Conservation (phyloP, 257 asterid genomes). For the Solanum habrochaites region DNA sequence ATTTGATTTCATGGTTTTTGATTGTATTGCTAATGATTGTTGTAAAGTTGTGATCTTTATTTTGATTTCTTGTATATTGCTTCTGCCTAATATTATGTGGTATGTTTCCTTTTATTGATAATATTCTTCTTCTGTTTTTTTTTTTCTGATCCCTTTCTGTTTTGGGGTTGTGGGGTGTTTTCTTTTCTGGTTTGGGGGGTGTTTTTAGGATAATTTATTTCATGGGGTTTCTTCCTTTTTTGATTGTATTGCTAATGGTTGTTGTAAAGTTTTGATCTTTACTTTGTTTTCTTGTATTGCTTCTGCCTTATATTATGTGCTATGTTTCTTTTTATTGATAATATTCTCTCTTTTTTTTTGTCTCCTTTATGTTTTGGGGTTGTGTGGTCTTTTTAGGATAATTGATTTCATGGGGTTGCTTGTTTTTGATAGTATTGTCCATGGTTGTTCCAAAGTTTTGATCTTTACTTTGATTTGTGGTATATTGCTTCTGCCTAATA, state of each 20-base stretch:
- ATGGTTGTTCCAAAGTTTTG: background rate
- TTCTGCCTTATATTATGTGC: background rate
- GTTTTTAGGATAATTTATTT: background rate
- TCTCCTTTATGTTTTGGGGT: background rate
- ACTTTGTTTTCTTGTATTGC: background rate
- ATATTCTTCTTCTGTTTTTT: background rate
- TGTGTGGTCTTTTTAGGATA: background rate
- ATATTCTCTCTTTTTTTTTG: background rate
- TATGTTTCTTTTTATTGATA: background rate
- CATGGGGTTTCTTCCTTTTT: conserved; percentile 9
- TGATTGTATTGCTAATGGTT: background rate
- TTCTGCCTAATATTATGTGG: background rate
- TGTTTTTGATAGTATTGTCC: background rate
- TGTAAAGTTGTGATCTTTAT: background rate
- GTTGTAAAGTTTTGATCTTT: background rate
- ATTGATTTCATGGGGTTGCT: background rate
- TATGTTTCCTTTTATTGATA: background rate
- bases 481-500: background rate
- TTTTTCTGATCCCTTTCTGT: background rate
- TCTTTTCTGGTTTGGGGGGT: background rate
- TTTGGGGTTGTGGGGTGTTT: background rate
- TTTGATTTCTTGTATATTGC: background rate
- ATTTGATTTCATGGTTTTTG: conserved; percentile 5
- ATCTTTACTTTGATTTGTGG: background rate
- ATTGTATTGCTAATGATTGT: background rate